Percentiles rank a stretch among this genome's conserved stretches.
These are phyloP conservation scores for Thelonectria blattea DNA, from an alignment of 2,329 filamentous ascomycete species.

Conservation along the genomic window DNA sequence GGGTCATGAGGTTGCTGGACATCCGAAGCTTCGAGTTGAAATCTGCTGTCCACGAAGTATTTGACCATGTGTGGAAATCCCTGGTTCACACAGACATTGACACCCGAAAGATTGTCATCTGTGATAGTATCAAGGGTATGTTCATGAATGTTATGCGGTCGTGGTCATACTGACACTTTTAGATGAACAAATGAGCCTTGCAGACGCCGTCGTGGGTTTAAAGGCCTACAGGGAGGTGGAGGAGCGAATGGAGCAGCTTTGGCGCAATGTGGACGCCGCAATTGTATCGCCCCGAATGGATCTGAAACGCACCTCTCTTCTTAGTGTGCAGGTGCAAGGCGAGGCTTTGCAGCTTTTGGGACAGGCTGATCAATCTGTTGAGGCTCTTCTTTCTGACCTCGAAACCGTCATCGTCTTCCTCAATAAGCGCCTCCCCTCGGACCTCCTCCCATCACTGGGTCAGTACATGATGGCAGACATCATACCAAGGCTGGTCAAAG, in stretches of 20 bases:
- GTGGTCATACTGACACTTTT: constrained; percentile 26
- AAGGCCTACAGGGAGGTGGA: constrained; percentile 67
- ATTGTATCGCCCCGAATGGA: constrained; percentile 67
- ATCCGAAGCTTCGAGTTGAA: constrained; percentile 70
- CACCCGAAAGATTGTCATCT: constrained; percentile 61
- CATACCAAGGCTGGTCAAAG: constrained; percentile 69
- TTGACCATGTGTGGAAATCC: constrained; percentile 73
- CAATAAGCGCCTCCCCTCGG: constrained; percentile 56
- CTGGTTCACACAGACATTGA: constrained; percentile 68
- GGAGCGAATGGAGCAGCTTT: constrained; percentile 64
- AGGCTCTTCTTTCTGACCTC: constrained; percentile 61
- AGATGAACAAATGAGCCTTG: constrained; percentile 60
- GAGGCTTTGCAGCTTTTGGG: constrained; percentile 52
- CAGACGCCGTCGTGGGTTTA: constrained; percentile 61
- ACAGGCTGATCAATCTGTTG: constrained; percentile 52
- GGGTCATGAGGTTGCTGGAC: constrained; percentile 69
- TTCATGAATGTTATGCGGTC: not conserved
- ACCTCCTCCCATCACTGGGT: constrained; percentile 67
- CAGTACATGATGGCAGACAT: constrained; percentile 73
- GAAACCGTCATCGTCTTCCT: constrained; percentile 59
- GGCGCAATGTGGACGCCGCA: constrained; percentile 66
- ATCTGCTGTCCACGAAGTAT: constrained; percentile 67
- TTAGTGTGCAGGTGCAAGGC: constrained; percentile 49
- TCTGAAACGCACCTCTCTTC: constrained; percentile 41
- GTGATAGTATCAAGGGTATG: constrained; percentile 57